Base-by-base conservation (phyloP, 2,329 filamentous ascomycete species). In the Sporothrix sp. region DNA sequence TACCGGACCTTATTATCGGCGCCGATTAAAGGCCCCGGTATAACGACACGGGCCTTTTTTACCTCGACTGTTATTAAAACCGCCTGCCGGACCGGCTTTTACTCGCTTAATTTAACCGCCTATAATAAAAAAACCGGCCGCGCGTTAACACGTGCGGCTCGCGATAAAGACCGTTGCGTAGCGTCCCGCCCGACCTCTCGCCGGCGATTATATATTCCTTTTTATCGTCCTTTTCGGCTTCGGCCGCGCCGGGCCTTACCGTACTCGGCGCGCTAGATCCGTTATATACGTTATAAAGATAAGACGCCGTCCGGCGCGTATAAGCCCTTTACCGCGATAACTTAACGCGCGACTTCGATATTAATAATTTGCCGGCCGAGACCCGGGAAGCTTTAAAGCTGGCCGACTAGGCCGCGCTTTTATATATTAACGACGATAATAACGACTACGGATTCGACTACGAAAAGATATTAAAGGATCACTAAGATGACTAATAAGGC, bases 11-110 rank as follows among this genome's bases (percentile, higher is more conserved):
- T 2, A 68, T 68, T 5, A 62, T 81, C 25, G 79, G 79, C 25
- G 75, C 70, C 5, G 68, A 81, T 2, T 73, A 83, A 57, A 79
- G 79, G 1, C 71, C 72, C 0, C 62, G 64, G 3, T 83, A 83
- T 57, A 53, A 63, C 1, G 56, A 62, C 2, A 71, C 73, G 0
- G 65, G 65, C 1, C 62, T 79, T 2, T 80, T 70, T 58, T 64
- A 71, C 4, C 58, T 53, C 5, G 72, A 79, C 6, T 70, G 70
- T 1, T 79, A 82, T 55, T 56, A 68, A 3, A 59, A 73, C 16
- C 60, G 63, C 2, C 68, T 79, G 37, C 65, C 67, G 0, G 51
- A 50, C 1, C 61, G 60, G 32, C 75, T 73, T 2, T 64, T 82
- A 4, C 57, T 76, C 7, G 68, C 70, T 2, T 56, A 61, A 5